These are phyloP conservation scores for Viola odorata DNA, from an alignment of 345 rosid genomes.

Conservation along the genomic window DNA sequence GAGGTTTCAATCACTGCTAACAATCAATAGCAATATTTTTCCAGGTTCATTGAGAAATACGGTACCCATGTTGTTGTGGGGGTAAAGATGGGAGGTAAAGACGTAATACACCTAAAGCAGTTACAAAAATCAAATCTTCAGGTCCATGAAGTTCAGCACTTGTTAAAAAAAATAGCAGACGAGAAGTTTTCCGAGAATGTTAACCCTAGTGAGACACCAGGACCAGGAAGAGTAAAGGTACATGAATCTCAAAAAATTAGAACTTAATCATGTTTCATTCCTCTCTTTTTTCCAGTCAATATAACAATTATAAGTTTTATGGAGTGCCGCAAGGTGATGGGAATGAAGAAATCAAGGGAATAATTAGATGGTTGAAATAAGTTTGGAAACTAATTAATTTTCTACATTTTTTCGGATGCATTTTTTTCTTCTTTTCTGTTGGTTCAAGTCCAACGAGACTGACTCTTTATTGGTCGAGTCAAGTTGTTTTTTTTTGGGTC, in stretches of 20 bases:
- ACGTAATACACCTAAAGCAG: constrained; percentile 69
- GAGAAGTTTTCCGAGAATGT: constrained; percentile 45
- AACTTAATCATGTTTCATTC: background rate
- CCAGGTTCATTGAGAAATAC: constrained; percentile 77
- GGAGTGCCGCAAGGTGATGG: background rate
- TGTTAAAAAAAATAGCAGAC: constrained; percentile 59
- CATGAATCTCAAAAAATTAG: background rate
- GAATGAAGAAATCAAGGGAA: no score
- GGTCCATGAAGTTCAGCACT: constrained; percentile 55
- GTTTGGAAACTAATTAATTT: background rate
- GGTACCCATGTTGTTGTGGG: constrained; percentile 82
- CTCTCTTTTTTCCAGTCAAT: background rate
- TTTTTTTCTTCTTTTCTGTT: no score
- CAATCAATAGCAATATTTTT: background rate
- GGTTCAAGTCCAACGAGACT: no score
- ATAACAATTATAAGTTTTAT: background rate
- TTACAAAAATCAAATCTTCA: constrained; percentile 49
- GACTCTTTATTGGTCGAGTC: no score
- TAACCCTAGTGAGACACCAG: constrained; percentile 20
- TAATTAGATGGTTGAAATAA: no score
- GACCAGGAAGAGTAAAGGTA: constrained; percentile 60
- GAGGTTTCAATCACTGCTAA: background rate
- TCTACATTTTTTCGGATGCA: no score
- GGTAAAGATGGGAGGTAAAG: constrained; percentile 86
- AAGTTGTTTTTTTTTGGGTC: no score